Conservation (phyloP, 805 yeast genomes). For the Cyberlindnera amylophila region DNA sequence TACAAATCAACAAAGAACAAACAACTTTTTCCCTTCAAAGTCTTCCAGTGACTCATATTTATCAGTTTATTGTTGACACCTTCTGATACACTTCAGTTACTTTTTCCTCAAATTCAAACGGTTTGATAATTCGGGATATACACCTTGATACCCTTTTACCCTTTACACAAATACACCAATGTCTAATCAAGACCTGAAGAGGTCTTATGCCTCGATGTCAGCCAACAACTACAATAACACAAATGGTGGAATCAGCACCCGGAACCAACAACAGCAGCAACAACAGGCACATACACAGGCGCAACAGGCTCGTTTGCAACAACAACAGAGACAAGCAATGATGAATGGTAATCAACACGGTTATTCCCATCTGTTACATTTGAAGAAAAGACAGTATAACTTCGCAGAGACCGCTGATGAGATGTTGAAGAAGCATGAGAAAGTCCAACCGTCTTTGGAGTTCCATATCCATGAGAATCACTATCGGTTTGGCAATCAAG, state of each 20-base stretch:
- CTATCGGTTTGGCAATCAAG: conserved; percentile 81
- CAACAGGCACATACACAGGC: conserved; percentile 23
- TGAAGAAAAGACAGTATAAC: conserved; percentile 43
- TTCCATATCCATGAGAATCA: conserved; percentile 91
- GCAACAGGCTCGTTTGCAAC: conserved; percentile 25
- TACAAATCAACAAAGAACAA: too few species aligned
- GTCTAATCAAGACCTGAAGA: conserved; percentile 14
- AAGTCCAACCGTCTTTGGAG: conserved; percentile 75
- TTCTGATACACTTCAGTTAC: too few species aligned
- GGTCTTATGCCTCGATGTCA: conserved; percentile 22
- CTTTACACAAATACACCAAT: conserved; percentile 4
- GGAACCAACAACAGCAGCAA: conserved; percentile 22
- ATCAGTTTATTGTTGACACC: too few species aligned
- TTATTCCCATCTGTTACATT: conserved; percentile 7
- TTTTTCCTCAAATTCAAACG: too few species aligned
- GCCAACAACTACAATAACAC: conserved; percentile 8
- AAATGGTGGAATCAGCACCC: conserved; percentile 13
- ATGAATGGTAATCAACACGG: conserved; percentile 31
- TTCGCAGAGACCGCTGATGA: conserved; percentile 72
- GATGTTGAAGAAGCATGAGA: conserved; percentile 70
- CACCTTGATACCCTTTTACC: too few species aligned
- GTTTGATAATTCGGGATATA: too few species aligned
- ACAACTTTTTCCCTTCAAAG: too few species aligned
- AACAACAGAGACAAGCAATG: conserved; percentile 28
- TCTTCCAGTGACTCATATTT: too few species aligned